Evolutionary conservation across 805 yeast species (phyloP).

Genomic region (Starmerella vaccinii): DNA sequence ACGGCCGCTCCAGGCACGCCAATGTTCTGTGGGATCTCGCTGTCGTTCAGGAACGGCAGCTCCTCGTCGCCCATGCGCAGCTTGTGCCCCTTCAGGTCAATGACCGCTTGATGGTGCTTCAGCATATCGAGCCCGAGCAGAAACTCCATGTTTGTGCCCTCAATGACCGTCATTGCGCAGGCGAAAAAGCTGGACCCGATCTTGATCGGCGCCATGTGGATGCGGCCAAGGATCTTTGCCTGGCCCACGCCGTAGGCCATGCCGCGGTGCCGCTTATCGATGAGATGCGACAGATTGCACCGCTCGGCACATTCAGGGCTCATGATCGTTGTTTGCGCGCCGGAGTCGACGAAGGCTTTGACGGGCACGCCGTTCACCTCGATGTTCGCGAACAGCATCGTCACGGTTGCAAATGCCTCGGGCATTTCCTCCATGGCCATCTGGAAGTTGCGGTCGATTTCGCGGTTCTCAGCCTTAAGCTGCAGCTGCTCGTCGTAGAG

Average conservation of each 20-base stretch:
- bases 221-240: conserved; percentile 64
- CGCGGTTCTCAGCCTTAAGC: conserved; percentile 41
- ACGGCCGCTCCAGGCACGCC: conserved; percentile 18
- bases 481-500: conserved; percentile 38
- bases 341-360: conserved; percentile 92
- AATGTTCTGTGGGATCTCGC: conserved; percentile 46
- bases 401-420: conserved; percentile 72
- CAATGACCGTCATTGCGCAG: conserved; percentile 61
- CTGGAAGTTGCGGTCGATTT: conserved; percentile 67
- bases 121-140: conserved; percentile 85
- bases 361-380: conserved; percentile 71
- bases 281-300: conserved; percentile 57
- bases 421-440: conserved; percentile 82
- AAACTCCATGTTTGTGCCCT: conserved; percentile 46
- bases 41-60: conserved; percentile 61
- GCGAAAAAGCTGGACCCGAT: conserved; percentile 58
- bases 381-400: conserved; percentile 71
- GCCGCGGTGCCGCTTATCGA: conserved; percentile 72
- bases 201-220: conserved; percentile 79
- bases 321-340: conserved; percentile 83
- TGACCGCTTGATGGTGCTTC: conserved; percentile 70
- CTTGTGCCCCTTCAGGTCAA: conserved; percentile 59
- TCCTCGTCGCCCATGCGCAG: conserved; percentile 64
- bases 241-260: conserved; percentile 87
- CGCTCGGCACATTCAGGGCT: conserved; percentile 65